Base-by-base conservation (phyloP, 495 filamentous ascomycete genomes). In the Lepidopterella palustris region DNA sequence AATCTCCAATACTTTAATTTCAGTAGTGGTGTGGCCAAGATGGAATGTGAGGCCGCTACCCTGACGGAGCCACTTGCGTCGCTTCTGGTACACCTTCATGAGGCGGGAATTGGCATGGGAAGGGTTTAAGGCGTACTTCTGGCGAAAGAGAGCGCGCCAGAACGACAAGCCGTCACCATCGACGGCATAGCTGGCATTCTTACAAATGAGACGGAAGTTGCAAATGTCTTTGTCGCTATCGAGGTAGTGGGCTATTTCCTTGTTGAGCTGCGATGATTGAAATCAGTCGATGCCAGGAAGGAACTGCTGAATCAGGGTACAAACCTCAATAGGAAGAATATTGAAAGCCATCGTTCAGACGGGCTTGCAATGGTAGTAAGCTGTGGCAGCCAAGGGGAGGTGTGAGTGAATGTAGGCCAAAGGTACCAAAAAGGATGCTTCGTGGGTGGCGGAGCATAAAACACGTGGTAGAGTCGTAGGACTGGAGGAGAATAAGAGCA, bases 141-240 rank as follows among this genome's bases (percentile, higher is more conserved):
- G 28, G 20, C 61, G 60, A 50, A 70, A 74, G 47, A 51, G 63
- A 4, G 52, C 39, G 24, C 70, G 67, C 72, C 70, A 74, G 60
- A 71, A 71, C 4, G 62, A 67, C 11, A 27, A n/a, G 18, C 42
- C 23, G 51, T 71, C 66, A 11, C 57, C 67, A 15, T 71, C 65
- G 50, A 71, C 45, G 15, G 72, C 72, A 62, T 71, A 35, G 56
- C 58, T 21, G 1, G 70, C 69, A 45, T 45, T 47, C 24, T 57
- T 61, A 49, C 70, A 71, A 35, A 69, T 50, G 9, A 26, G 28
- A 18, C 58, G 54, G 63, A 66, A 74, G 31, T 11, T 51, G 54
- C 58, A 62, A 39, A 74, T 59, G 57, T 72, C 72, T 24, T 32
- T 45, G 59, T 72, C 69, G 45, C 9, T 39, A 5, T 71, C 70